Base-by-base conservation (phyloP, 495 filamentous ascomycete genomes). In the Cryomyces antarcticus region DNA sequence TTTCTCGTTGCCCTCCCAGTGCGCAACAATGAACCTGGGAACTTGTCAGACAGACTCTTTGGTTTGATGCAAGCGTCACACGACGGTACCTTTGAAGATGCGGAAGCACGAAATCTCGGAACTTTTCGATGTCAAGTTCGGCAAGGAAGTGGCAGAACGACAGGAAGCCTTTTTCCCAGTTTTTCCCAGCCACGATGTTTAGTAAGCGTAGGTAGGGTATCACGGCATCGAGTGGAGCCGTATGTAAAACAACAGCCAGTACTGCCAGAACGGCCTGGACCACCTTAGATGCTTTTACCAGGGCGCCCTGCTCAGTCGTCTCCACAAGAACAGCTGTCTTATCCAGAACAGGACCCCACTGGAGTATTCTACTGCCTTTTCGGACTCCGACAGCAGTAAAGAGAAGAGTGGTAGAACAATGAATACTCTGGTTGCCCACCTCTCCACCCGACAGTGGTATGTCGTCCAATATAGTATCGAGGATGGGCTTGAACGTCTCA, bases 81-180 rank as follows among this genome's bases (percentile, higher is more conserved):
- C 0, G 28, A 43, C 33, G 7, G n/a, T 52, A 81, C 76, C 70
- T 82, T 54, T 87, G 78, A 48, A 96, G 82, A 49, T 82, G 73
- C 40, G 82, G 82, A 9, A 84, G 63, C 7, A 92, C 62, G 7
- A 94, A 65, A 41, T 71, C 71, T 37, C 75, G 66, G 55, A 96
- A 97, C 36, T 82, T 69, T 42, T 88, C 79, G 7, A 67, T 53
- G 37, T 80, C 75, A 44, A 86, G 62, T 35, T 82, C 71, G 0
- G 78, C 72, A 48, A 87, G 75, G 30, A 82, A 77, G 10, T 76
- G 75, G 56, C 81, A 95, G 53, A 94, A 95, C 5, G 73, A 66
- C 38, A 95, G 63, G 57, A 96, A 96, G 31, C 74, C 71, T 41
- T 56, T 55, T 46, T 75, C 71, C 41, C 81, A 65, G 2, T 62